A percentile compares a stretch with the other conserved stretches of the same genome.
Conservation (phyloP, 108 stramenopile genomes). For the Skeletonema potamos region DNA sequence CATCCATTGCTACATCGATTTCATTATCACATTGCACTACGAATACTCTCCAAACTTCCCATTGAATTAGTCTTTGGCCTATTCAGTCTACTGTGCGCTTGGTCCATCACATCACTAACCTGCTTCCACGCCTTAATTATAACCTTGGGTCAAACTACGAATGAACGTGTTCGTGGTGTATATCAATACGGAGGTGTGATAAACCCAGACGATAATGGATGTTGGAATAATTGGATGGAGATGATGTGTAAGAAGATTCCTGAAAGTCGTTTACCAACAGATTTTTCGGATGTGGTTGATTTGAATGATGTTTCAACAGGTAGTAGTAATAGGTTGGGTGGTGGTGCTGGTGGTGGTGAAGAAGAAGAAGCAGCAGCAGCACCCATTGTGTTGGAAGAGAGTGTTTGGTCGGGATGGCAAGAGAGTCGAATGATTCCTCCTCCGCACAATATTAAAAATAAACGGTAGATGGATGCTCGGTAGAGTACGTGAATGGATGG, state of each 20-base stretch:
- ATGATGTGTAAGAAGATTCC: constrained; percentile 33
- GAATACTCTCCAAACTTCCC: constrained; percentile 52
- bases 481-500: too few species aligned
- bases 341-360: constrained; percentile 7
- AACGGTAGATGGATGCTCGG: background rate
- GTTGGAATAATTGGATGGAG: constrained; percentile 66
- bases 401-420: constrained; percentile 28
- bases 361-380: background rate
- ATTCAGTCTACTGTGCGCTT: constrained; percentile 73
- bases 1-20: background rate
- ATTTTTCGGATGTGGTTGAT: constrained; percentile 48
- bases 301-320: background rate
- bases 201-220: constrained; percentile 72
- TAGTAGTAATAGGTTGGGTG: constrained; percentile 4
- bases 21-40: constrained; percentile 32
- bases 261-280: constrained; percentile 22
- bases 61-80: constrained; percentile 58
- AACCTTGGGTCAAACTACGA: constrained; percentile 81
- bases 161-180: constrained; percentile 79
- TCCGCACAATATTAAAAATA: background rate
- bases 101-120: constrained; percentile 70
- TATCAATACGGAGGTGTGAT: constrained; percentile 57
- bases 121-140: constrained; percentile 81
- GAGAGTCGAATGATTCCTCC: background rate
- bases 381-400: constrained; percentile 8